phyloP scores from a whole-genome alignment of 176 grass and related monocot genomes.

The Avena atlantica region DNA sequence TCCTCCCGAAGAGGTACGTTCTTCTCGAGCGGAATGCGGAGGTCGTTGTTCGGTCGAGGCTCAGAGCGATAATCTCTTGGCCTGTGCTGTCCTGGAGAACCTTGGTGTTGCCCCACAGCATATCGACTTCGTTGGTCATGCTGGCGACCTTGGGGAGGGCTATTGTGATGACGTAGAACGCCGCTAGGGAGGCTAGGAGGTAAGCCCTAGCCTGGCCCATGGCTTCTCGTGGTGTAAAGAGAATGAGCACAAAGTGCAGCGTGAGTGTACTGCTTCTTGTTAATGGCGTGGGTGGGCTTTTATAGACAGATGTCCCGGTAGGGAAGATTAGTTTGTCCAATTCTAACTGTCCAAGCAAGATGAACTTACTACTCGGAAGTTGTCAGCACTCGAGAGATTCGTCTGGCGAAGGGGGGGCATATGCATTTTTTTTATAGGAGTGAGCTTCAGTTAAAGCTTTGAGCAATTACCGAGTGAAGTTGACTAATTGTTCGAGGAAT shows the following conservation, averaged over 20 bases:
- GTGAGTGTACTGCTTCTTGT: background rate
- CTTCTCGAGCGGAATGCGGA: conserved; percentile 59
- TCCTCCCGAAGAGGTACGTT: conserved; percentile 57
- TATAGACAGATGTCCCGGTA: conserved; percentile 10
- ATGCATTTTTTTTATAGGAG: background rate
- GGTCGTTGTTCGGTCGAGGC: conserved; percentile 39
- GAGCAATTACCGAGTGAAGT: conserved; percentile 1
- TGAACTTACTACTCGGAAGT: conserved; percentile 19
- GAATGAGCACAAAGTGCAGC: background rate
- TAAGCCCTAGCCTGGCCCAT: conserved; percentile 60
- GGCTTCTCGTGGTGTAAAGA: conserved; percentile 36
- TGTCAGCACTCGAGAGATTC: conserved; percentile 35
- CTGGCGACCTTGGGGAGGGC: conserved; percentile 15
- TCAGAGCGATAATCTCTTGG: conserved; percentile 45
- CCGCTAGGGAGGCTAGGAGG: conserved; percentile 54
- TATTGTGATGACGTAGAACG: conserved; percentile 23
- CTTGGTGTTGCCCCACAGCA: conserved; percentile 51
- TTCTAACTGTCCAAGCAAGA: background rate
- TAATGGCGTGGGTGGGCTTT: conserved; percentile 12
- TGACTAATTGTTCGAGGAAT: conserved; percentile 44
- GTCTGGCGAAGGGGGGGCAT: background rate
- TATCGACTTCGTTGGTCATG: conserved; percentile 39
- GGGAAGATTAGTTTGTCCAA: conserved; percentile 20
- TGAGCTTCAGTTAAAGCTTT: conserved; percentile 50
- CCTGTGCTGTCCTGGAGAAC: conserved; percentile 29